Evolutionary conservation across 495 filamentous ascomycete species (phyloP), one percentile per base, ranked within the genome.

Genomic region (Penicillium arizonense): DNA sequence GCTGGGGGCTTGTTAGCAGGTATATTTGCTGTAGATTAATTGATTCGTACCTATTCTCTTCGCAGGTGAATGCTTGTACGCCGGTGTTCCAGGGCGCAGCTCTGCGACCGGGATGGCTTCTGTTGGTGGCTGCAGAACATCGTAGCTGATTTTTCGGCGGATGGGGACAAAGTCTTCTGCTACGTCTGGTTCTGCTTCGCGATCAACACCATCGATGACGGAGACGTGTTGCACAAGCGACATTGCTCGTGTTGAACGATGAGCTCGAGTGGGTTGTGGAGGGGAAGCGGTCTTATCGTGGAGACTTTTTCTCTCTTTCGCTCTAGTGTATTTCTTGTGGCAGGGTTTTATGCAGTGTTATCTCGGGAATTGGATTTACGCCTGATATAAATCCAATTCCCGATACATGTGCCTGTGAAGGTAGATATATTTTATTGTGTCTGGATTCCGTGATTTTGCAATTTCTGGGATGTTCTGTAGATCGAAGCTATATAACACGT

Each of bases 21-120:
- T 42, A 37, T 44, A 37, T 12, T 51, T 67, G 13, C 12, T 4
- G 2, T 20, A 13, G 1, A n/a, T 10, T 16, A 10, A n/a, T n/a
- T 1, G n/a, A 13, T 18, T 13, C 50, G 6, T 47, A 82, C 82
- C 57, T 42, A 79, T 64, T 61, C 83, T 73, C 57, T 74, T 82
- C 20, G 59, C 52, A 24, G 72, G 68, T 5, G 80, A 76, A 34
- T 85, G 80, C 58, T 84, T 76, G 52, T 81, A 82, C 0, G 75
- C 75, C 3, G 73, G 62, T 21, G 64, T 63, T 13, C 63, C 63
- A 8, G 62, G 51, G 10, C 62, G 56, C n/a, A 57, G 46, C 6
- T 68, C 66, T 35, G 52, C 48, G n/a, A 60, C 49, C 18, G 45
- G 42, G 5, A 50, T 47, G n/a, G 12, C 20, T 28, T 47, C 36